Evolutionary conservation across 2,329 filamentous ascomycete genomes (phyloP).

Genomic region (Lachnellula hyalina): DNA sequence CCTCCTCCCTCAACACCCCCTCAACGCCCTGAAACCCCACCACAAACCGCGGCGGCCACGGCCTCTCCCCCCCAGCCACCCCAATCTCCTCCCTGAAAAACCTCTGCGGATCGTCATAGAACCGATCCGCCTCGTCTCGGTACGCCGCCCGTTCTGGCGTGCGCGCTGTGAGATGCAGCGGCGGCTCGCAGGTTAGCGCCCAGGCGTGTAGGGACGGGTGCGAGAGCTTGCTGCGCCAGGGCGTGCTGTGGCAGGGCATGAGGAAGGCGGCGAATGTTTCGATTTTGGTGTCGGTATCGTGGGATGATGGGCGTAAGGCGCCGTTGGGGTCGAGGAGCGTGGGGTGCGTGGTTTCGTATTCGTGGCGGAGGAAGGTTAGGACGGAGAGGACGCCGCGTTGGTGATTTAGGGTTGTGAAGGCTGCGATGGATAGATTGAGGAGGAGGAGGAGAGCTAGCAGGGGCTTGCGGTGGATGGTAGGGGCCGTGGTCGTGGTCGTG

Average conservation of each 20-base stretch:
- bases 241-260: constrained; percentile 93
- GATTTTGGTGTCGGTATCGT: background rate
- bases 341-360: constrained; percentile 56
- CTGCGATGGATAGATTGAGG: constrained; percentile 64
- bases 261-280: constrained; percentile 69
- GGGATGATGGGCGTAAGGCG: constrained; percentile 23
- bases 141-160: constrained; percentile 61
- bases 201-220: constrained; percentile 71
- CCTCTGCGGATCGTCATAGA: constrained; percentile 61
- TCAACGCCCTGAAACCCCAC: constrained; percentile 58
- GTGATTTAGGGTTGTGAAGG: constrained; percentile 72
- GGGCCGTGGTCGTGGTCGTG: constrained; percentile 25
- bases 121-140: constrained; percentile 83
- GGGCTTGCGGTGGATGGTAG: constrained; percentile 44
- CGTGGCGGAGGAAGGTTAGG: constrained; percentile 65
- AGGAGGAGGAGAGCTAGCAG: constrained; percentile 54
- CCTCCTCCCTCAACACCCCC: constrained; percentile 38
- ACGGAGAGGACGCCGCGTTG: constrained; percentile 75
- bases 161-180: constrained; percentile 58
- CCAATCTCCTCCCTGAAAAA: constrained; percentile 45
- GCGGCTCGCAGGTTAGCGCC: constrained; percentile 87
- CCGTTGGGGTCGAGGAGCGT: constrained; percentile 34
- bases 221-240: constrained; percentile 85
- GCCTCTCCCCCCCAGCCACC: constrained; percentile 26
- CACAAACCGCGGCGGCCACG: constrained; percentile 48